Base-by-base conservation (phyloP, 2,329 filamentous ascomycete species). In the Botrytis fragariae region DNA sequence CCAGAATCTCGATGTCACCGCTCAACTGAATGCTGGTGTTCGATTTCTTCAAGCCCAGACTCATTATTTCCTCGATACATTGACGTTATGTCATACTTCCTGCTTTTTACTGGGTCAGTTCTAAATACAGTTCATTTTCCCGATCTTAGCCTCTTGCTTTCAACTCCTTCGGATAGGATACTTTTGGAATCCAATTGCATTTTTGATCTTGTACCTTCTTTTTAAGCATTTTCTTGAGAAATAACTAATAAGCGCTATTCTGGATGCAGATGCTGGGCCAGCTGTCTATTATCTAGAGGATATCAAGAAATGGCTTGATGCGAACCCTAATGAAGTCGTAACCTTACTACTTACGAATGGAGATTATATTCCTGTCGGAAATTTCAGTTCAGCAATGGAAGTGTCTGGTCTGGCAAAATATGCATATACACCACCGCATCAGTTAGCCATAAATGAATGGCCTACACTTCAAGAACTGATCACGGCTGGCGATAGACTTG, bases 381-480 rank as follows among this genome's bases (percentile, higher is more conserved):
- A 88, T 25, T 87, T 93, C 67, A 87, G 85, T 4, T 64, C 64
- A 22, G 79, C 73, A 18, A 77, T 81, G 74, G 64, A 62, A 1
- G 71, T 42, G 10, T 75, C 75, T 62, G 79, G 78, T 14, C 69
- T 81, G 3, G 59, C 69, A 29, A 75, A 69, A 39, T 79, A 80
- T 60, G 79, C 79, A 8, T 81, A 78, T 71, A 76, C 76, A 44
- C 80, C 79, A n/a, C 62, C 74, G 0, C 75, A 72, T 61, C 74
- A 77, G n/a, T 71, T 87, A 60, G 78, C 79, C n/a, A 78, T 85
- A 48, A 78, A 87, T 69, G 86, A 86, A 77, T 85, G 93, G 93
- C 92, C 92, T 81, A 94, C 92, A 0, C 84, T 95, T 22, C 86
- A 89, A 77, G 81, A 86, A 29, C 82, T 95, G 74, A 92, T 95